Base-by-base conservation (phyloP, 768 basidiomycete species). In the Agaricus subrufescens region DNA sequence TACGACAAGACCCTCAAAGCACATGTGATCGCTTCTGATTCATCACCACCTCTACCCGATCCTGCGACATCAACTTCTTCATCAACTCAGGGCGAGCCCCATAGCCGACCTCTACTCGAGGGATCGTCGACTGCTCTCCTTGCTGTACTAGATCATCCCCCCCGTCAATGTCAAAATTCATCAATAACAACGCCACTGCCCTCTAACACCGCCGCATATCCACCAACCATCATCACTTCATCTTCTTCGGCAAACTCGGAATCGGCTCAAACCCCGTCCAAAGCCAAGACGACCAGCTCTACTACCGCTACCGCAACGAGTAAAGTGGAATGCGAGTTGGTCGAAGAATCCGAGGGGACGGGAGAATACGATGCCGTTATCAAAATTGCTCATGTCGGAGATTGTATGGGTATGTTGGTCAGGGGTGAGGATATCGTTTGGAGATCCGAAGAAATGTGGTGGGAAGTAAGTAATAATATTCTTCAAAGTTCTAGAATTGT, bases 371-470 rank as follows among this genome's bases (percentile, higher is more conserved):
- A 81, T 38, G 84, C 87, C 0, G 83, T 89, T 42, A 79, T 95
- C 40, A 82, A 85, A 58, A 85, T 95, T 26, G 92, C 91, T 0
- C 90, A 94, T 62, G 69, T 95, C 7, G 92, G 93, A 8, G 92
- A 95, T 64, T 92, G 92, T 66, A 88, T 89, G 81, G 86, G 86
- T 25, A 87, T 91, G 79, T 78, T 97, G 23, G 84, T 98, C 19
- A 83, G 94, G 2, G 86, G 81, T 5, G 82, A 88, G 45, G 76
- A 83, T 52, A 84, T 97, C 44, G 82, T 85, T 1, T 97, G 93
- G 86, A 79, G 94, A 31, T 89, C 86, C 48, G 83, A 90, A 43
- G 95, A 97, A 69, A 95, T 96, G 91, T 94, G 94, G 84, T 94
- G 92, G 81, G 80, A 78, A 12, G 84, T 84, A 64, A 67, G 83